Evolutionary conservation across 2,329 filamentous ascomycete species (phyloP).

Genomic region (Cercospora sojina): DNA sequence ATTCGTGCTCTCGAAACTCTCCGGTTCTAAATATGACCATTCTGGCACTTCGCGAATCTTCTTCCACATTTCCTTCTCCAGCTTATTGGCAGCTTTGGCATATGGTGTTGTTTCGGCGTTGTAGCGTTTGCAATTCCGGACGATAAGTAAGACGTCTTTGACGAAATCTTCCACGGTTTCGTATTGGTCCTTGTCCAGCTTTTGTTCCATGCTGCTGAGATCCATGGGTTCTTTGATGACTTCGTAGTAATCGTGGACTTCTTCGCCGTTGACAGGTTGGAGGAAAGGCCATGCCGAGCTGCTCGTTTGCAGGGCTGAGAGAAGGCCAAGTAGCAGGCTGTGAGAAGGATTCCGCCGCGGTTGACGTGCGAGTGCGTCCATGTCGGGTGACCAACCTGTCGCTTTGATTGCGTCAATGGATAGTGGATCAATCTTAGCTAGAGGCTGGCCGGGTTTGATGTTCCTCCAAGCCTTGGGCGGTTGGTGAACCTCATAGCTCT

Average conservation of each 20-base stretch:
- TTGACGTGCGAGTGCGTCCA: slow-evolving; percentile 94
- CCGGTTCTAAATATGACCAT: slow-evolving; percentile 58
- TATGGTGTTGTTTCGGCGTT: slow-evolving; percentile 96
- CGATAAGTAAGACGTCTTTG: slow-evolving; percentile 81
- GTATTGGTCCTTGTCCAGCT: slow-evolving; percentile 92
- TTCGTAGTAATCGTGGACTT: slow-evolving; percentile 98
- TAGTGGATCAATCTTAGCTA: slow-evolving; percentile 76
- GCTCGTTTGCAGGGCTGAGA: slow-evolving; percentile 95
- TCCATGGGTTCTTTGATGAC: slow-evolving; percentile 99
- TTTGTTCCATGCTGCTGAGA: slow-evolving; percentile 89
- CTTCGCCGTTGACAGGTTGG: slow-evolving; percentile 88
- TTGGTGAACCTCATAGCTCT: slow-evolving; percentile 80
- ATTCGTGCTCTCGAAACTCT: slow-evolving; percentile 38
- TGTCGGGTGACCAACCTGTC: slow-evolving; percentile 93
- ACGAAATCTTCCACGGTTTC: slow-evolving; percentile 89
- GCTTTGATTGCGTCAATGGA: slow-evolving; percentile 82
- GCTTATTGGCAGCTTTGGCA: slow-evolving; percentile 88
- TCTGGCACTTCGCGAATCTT: slow-evolving; percentile 89
- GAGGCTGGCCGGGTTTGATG: slow-evolving; percentile 46
- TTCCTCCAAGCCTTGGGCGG: slow-evolving; percentile 85
- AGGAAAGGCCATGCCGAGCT: slow-evolving; percentile 92
- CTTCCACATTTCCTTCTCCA: slow-evolving; percentile 94
- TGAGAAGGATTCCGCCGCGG: slow-evolving; percentile 96
- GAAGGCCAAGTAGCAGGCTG: slow-evolving; percentile 85
- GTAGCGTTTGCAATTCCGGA: slow-evolving; percentile 92